Evolutionary conservation across 2,329 filamentous ascomycete genomes (phyloP), one percentile per base, ranked within the genome.

Genomic region (Cryoendolithus antarcticus): DNA sequence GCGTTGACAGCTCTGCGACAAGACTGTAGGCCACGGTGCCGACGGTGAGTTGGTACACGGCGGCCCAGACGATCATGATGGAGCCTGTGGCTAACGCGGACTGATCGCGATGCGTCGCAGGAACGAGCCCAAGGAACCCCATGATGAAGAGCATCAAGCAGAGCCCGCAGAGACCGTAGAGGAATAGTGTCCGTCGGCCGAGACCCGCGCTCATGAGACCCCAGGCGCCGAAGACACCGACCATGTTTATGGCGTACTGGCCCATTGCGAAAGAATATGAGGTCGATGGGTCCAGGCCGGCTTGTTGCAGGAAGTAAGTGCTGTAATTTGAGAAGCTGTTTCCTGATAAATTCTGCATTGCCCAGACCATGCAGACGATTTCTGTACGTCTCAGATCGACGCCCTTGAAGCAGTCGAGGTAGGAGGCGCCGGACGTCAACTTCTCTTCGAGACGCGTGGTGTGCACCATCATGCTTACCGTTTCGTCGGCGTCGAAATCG

Each of bases 1-100:
- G 76, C 0, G 85, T 86, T 0, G 84, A 86, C 13, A 94, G 63
- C 59, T 94, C 86, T 1, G 82, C 75, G 3, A 94, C 86, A 6
- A 94, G 73, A 0, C 85, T 91, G 63, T 93, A 94, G 61, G 82
- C 86, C 4, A 93, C 85, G 0, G 86, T 91, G 28, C 86, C 86
- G 35, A 94, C 86, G 0, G 84, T 83, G 34, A 89, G 69, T 58
- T 94, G 84, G 63, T 93, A 94, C 52, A 80, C 74, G 34, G 91
- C 65, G 1, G 86, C 80, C 82, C 82, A 91, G 39, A 79, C 62
- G 28, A 91, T 69, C 81, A 94, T 88, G 61, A 94, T 82, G 42
- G 74, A 74, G 9, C 85, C 85, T 0, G 84, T 91, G 1, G 84
- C 85, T 41, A 89, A 65, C 3, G 82, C 81, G 1, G 71, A 77